These are phyloP conservation scores for Daphne laureola DNA, from an alignment of 441 rosid species.

Conservation along the genomic window DNA sequence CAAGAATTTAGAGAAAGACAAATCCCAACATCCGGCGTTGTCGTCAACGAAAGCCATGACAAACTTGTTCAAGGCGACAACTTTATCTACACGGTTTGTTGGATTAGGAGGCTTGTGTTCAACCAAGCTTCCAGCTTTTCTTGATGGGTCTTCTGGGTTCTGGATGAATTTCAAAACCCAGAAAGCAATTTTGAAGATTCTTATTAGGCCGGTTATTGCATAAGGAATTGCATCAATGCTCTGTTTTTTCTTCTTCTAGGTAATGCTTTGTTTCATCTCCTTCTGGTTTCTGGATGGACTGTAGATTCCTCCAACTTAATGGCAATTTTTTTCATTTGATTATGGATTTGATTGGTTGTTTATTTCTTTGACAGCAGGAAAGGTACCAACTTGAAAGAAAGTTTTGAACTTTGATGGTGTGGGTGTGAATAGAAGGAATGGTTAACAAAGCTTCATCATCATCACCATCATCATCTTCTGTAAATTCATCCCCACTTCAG, in stretches of 20 bases:
- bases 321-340: no score
- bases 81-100: slow-evolving; percentile 27
- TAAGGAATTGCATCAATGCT: slow-evolving; percentile 15
- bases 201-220: slow-evolving; percentile 12
- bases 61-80: slow-evolving; percentile 22
- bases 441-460: slow-evolving; percentile 57
- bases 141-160: slow-evolving; percentile 15
- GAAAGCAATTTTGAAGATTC: slow-evolving; percentile 15
- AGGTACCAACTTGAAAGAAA: no score
- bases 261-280: background rate
- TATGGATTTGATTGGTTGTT: slow-evolving; percentile 6
- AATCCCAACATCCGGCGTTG: slow-evolving; percentile 45
- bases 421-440: slow-evolving; percentile 36
- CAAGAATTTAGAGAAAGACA: slow-evolving; percentile 51
- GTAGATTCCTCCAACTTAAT: slow-evolving; percentile 7
- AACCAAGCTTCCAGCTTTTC: slow-evolving; percentile 21
- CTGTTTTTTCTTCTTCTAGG: background rate
- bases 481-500: slow-evolving; percentile 47
- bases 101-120: slow-evolving; percentile 15
- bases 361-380: background rate
- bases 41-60: slow-evolving; percentile 40
- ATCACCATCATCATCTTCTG: slow-evolving; percentile 49
- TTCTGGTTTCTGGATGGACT: slow-evolving; percentile 1
- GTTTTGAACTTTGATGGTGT: background rate
- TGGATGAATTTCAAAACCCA: slow-evolving; percentile 21